These are phyloP conservation scores for Fusarium sulawesiense DNA, from an alignment of 2,329 filamentous ascomycete genomes.

Conservation along the genomic window DNA sequence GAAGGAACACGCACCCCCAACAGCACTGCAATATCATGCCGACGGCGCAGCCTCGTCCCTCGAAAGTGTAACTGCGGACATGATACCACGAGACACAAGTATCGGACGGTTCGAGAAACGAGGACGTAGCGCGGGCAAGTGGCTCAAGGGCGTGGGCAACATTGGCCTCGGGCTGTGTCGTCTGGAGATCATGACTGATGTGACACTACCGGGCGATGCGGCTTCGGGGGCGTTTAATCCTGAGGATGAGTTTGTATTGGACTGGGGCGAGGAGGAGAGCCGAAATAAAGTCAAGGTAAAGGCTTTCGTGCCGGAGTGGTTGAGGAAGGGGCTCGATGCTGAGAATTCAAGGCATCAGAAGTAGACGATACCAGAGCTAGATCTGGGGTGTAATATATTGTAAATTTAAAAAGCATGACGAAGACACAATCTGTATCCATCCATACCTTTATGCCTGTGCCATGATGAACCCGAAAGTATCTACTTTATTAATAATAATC, in stretches of 20 bases:
- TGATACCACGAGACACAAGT: slow-evolving; percentile 58
- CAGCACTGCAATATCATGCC: slow-evolving; percentile 61
- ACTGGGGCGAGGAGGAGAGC: slow-evolving; percentile 59
- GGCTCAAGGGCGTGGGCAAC: slow-evolving; percentile 82
- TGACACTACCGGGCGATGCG: slow-evolving; percentile 76
- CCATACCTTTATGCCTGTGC: not conserved
- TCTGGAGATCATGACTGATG: slow-evolving; percentile 89
- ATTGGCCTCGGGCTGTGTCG: slow-evolving; percentile 88
- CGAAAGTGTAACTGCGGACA: slow-evolving; percentile 48
- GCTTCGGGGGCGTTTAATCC: slow-evolving; percentile 71
- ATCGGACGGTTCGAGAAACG: slow-evolving; percentile 65
- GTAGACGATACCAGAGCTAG: not conserved
- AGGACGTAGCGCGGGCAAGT: slow-evolving; percentile 82
- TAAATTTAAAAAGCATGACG: slow-evolving; percentile 12
- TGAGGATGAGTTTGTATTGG: slow-evolving; percentile 71
- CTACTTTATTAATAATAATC: not conserved
- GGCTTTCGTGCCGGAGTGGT: slow-evolving; percentile 87
- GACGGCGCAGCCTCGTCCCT: slow-evolving; percentile 38
- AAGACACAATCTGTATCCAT: not conserved
- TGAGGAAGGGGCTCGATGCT: slow-evolving; percentile 57
- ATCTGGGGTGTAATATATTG: slow-evolving; percentile 22
- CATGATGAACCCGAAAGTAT: not conserved
- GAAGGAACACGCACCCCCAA: slow-evolving; percentile 53
- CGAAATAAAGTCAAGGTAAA: slow-evolving; percentile 67
- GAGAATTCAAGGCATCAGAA: slow-evolving; percentile 35